A percentile compares a stretch with the other conserved stretches of the same genome.
Conservation (phyloP, 331 rosid species). For the Quercus phellos region DNA sequence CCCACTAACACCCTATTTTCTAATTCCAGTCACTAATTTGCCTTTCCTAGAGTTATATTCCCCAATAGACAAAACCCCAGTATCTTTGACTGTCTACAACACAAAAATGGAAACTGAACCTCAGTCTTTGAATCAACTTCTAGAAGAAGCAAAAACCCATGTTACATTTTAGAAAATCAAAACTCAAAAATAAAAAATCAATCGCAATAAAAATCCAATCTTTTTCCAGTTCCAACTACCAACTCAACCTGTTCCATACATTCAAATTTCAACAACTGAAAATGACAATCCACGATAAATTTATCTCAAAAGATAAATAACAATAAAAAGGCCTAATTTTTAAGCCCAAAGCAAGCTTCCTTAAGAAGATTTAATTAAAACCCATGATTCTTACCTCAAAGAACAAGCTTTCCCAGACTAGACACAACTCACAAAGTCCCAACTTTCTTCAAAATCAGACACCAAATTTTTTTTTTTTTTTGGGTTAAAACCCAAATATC, state of each 20-base stretch:
- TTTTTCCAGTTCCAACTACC: not conserved
- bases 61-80: not conserved
- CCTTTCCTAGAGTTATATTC: not conserved
- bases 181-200: not conserved
- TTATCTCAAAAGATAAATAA: not conserved
- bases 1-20: not conserved
- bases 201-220: not conserved
- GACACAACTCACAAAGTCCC: conserved; percentile 1
- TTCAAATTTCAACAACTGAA: not conserved
- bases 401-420: not conserved
- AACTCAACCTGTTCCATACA: not conserved
- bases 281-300: not conserved
- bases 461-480: not conserved
- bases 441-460: not conserved
- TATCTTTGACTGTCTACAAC: not conserved
- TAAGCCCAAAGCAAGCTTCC: conserved; percentile 8
- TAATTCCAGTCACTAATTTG: not conserved
- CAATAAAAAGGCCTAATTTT: not conserved
- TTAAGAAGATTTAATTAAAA: conserved; percentile 8
- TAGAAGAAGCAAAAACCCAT: not conserved
- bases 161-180: not conserved
- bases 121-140: not conserved
- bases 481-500: not conserved
- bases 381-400: conserved; percentile 24
- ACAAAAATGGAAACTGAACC: not conserved